phyloP scores from a whole-genome alignment of 1,284 basidiomycete genomes.

The Entoloma clypeatum region DNA sequence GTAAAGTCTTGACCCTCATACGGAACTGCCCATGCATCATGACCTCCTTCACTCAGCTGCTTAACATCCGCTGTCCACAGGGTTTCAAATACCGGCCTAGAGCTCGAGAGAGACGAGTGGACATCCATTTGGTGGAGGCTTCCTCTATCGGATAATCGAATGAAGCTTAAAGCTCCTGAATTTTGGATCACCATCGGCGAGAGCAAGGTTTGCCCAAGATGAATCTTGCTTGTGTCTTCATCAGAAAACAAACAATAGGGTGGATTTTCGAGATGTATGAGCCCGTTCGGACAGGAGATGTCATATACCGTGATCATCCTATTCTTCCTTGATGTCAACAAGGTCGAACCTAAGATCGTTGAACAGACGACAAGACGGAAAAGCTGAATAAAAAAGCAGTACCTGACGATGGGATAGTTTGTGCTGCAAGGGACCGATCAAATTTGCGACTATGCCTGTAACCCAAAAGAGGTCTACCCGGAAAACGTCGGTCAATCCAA shows the following conservation, averaged over 20 bases:
- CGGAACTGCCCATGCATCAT: conserved; percentile 39
- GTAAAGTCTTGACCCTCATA: conserved; percentile 42
- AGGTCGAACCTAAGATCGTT: conserved; percentile 39
- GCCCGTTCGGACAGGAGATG: conserved; percentile 39
- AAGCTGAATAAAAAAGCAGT: conserved; percentile 2
- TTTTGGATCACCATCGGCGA: conserved; percentile 29
- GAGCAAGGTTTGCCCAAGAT: conserved; percentile 45
- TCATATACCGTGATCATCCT: conserved; percentile 60
- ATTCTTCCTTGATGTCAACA: conserved; percentile 57
- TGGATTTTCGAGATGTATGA: conserved; percentile 39
- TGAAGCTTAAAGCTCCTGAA: conserved; percentile 31
- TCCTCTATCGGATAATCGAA: conserved; percentile 49
- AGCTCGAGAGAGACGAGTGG: conserved; percentile 4
- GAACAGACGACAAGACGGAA: conserved; percentile 9
- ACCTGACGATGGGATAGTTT: conserved; percentile 40
- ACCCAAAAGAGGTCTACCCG: conserved; percentile 51
- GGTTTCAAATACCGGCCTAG: conserved; percentile 15
- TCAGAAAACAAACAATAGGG: conserved; percentile 45
- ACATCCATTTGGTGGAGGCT: conserved; percentile 44
- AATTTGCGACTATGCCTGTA: conserved; percentile 57
- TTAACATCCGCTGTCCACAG: conserved; percentile 43
- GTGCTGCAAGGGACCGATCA: conserved; percentile 51
- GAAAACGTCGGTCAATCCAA: conserved; percentile 64
- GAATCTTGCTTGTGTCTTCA: conserved; percentile 25
- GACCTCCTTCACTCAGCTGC: conserved; percentile 30